Base-by-base conservation (phyloP, 73 alveolate genomes). In the Paramecium bursaria region DNA sequence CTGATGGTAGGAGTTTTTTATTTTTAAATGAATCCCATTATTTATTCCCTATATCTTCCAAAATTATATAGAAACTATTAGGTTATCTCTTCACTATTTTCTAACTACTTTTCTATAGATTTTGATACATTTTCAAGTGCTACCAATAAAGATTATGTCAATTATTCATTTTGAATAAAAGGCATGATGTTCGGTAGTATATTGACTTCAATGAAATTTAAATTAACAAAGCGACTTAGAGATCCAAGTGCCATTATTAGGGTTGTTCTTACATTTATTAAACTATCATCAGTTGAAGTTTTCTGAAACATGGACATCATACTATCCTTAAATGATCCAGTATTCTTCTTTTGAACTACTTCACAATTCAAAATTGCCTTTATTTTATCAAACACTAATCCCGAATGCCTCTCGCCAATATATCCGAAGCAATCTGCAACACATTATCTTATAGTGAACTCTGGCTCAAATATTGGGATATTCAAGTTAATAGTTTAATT, bases 371-470 rank as follows among this genome's bases (percentile, higher is more conserved):
- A 42, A n/a, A 67, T 67, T 4, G 82, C 26, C 3, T 67, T 67
- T 2, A 67, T 47, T n/a, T 67, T 67, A 39, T 67, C 82, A 19
- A 67, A 67, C 0, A 67, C 82, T 19, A 67, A 42, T 67, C 44
- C 17, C 6, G 82, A 39, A 30, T 67, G 82, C 21, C 82, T 67
- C 7, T 67, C 82, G 7, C 82, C 82, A 13, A 67, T 67, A 15
- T 67, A 67, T 13, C 82, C 82, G 44, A 67, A 67, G 22, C 82
- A 67, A 19, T 67, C 82, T 25, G 82, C 82, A 21, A 67, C 82
- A 39, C 82, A 67, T 0, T 39, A 7, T 39, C 82, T 17, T 21
- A 67, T 23, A 21, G 49, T 33, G 7, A 67, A 67, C 2, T 67
- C 82, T 33, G 82, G 82, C 23, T 67, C 82, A 25, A 19, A 31